Conservation (phyloP, 2,329 filamentous ascomycete species). For the Coniella lustricola region DNA sequence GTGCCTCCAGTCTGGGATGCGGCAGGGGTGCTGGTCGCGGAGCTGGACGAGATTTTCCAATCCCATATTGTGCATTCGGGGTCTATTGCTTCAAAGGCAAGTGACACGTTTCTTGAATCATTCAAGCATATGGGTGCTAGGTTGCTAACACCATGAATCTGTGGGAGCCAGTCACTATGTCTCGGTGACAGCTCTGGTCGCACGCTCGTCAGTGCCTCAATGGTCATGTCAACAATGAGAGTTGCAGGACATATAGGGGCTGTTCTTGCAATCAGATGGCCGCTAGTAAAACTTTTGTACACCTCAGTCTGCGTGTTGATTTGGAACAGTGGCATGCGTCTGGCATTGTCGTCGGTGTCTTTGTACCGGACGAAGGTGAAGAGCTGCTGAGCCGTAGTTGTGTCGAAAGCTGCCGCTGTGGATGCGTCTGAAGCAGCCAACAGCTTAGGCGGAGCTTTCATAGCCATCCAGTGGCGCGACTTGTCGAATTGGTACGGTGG, state of each 20-base stretch:
- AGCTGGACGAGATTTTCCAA: too few relatives aligned
- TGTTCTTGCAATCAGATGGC: conserved; percentile 32
- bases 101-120: conserved; percentile 19
- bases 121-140: conserved; percentile 27
- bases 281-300: conserved; percentile 28
- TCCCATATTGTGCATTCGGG: too few relatives aligned
- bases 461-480: conserved; percentile 15
- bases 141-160: conserved; percentile 24
- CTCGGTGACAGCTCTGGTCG: too few relatives aligned
- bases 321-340: conserved; percentile 28
- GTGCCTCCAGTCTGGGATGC: too few relatives aligned
- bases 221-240: conserved; percentile 27
- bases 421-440: too few relatives aligned
- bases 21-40: too few relatives aligned
- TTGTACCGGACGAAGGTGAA: conserved; percentile 15
- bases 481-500: conserved; percentile 39
- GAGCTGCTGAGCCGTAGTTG: background rate
- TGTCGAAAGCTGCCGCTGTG: too few relatives aligned
- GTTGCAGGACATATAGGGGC: conserved; percentile 33
- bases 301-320: conserved; percentile 31
- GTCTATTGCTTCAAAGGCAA: conserved; percentile 20
- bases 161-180: conserved; percentile 20
- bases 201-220: conserved; percentile 29
- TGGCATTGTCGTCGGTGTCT: conserved; percentile 11
- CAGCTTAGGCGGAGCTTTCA: conserved; percentile 15